Conservation (phyloP, 768 basidiomycete species). For the Macrocybe gigantea region DNA sequence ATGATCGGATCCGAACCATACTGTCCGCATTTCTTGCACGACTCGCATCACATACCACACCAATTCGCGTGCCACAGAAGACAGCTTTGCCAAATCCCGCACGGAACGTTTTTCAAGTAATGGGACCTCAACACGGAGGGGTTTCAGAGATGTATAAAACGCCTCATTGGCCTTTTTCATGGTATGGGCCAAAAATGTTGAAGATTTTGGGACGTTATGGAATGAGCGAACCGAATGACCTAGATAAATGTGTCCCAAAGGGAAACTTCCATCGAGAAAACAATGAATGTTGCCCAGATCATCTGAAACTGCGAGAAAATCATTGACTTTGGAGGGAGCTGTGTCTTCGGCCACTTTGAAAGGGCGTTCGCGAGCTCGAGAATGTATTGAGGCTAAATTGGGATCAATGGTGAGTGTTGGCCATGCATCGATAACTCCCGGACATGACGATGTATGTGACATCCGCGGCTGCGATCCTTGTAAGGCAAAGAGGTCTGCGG, state of each 20-base stretch:
- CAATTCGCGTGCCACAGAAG: constrained; percentile 65
- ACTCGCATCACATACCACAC: constrained; percentile 67
- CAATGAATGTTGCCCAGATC: constrained; percentile 50
- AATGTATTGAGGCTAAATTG: constrained; percentile 54
- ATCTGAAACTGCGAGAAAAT: constrained; percentile 60
- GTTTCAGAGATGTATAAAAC: constrained; percentile 29
- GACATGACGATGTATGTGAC: constrained; percentile 36
- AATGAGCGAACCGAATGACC: constrained; percentile 28
- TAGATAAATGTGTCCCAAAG: constrained; percentile 49
- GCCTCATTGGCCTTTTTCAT: constrained; percentile 13
- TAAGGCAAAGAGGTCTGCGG: constrained; percentile 77
- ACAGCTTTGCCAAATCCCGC: constrained; percentile 67
- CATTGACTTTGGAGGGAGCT: constrained; percentile 53
- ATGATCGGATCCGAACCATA: constrained; percentile 70
- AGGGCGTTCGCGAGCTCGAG: constrained; percentile 26
- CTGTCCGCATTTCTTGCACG: constrained; percentile 63
- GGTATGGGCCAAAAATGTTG: too few relatives aligned
- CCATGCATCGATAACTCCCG: constrained; percentile 63
- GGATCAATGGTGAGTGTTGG: constrained; percentile 56
- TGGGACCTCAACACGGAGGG: constrained; percentile 46
- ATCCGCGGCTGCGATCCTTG: constrained; percentile 58
- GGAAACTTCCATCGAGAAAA: constrained; percentile 75
- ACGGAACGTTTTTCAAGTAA: constrained; percentile 48
- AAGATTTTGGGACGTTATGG: constrained; percentile 35
- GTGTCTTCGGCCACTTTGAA: constrained; percentile 29